Conservation (phyloP, 2,329 filamentous ascomycete species). For the Fusarium penzigii region DNA sequence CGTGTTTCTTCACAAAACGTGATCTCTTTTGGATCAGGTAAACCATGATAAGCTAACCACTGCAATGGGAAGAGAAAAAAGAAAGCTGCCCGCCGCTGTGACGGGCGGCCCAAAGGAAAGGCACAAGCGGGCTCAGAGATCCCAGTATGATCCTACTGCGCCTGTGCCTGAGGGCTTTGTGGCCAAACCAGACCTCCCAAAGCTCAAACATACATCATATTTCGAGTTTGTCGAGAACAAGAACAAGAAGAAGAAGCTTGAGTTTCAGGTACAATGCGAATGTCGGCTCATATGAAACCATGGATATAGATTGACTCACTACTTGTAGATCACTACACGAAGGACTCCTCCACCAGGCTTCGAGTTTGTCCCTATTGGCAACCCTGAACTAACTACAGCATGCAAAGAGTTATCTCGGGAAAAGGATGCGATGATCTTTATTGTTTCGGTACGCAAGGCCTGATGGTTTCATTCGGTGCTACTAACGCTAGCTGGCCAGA, state of each 20-base stretch:
- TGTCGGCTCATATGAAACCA: slow-evolving; percentile 5
- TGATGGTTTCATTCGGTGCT: not conserved
- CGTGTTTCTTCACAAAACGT: slow-evolving; percentile 15
- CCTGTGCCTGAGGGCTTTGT: slow-evolving; percentile 38
- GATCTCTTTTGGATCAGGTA: slow-evolving; percentile 13
- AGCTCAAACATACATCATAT: slow-evolving; percentile 60
- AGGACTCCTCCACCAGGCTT: slow-evolving; percentile 59
- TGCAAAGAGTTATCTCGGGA: slow-evolving; percentile 68
- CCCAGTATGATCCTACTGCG: slow-evolving; percentile 35
- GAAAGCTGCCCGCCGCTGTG: slow-evolving; percentile 33
- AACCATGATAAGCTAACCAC: slow-evolving; percentile 32
- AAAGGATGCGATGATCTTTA: slow-evolving; percentile 63
- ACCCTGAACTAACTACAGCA: slow-evolving; percentile 58
- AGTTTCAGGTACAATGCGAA: slow-evolving; percentile 54
- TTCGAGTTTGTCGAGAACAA: slow-evolving; percentile 66
- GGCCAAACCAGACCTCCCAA: slow-evolving; percentile 42
- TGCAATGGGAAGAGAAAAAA: slow-evolving; percentile 40
- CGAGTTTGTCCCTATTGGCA: slow-evolving; percentile 63
- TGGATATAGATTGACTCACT: slow-evolving; percentile 30
- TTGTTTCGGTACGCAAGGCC: slow-evolving; percentile 57
- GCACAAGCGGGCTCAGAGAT: slow-evolving; percentile 35
- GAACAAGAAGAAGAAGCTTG: slow-evolving; percentile 65
- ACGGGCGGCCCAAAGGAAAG: slow-evolving; percentile 38
- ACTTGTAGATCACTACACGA: slow-evolving; percentile 52
- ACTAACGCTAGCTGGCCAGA: slow-evolving; percentile 25